Evolutionary conservation across 441 rosid species (phyloP).

Genomic region (Pelargonium australe): DNA sequence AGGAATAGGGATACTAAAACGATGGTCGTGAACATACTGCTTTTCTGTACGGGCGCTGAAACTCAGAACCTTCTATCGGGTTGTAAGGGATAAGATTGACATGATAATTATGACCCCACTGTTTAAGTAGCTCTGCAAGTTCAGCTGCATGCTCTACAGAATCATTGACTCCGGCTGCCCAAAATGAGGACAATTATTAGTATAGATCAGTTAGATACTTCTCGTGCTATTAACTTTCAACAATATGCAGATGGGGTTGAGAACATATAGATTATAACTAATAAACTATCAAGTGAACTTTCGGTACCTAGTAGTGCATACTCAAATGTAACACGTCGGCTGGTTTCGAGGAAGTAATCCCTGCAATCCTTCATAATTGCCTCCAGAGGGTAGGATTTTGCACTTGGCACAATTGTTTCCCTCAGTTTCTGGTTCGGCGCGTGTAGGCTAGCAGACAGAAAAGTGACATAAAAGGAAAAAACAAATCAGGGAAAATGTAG

Average conservation of each 20-base stretch:
- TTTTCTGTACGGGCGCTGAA: constrained; percentile 68
- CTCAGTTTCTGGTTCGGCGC: constrained; percentile 90
- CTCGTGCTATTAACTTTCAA: too few species aligned
- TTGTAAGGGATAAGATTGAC: constrained; percentile 90
- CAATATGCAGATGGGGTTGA: too few species aligned
- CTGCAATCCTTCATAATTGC: constrained; percentile 89
- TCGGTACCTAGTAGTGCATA: constrained; percentile 73
- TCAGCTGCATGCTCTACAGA: constrained; percentile 62
- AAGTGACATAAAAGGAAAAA: background rate
- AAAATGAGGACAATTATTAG: constrained; percentile 9
- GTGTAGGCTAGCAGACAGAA: constrained; percentile 52
- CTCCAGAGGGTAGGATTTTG: constrained; percentile 82
- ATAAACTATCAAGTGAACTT: too few species aligned
- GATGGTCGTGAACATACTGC: constrained; percentile 37
- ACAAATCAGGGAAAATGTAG: background rate
- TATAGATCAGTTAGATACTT: background rate
- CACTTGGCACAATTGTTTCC: constrained; percentile 89
- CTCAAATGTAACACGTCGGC: constrained; percentile 79
- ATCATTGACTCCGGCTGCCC: constrained; percentile 89
- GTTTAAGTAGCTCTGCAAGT: constrained; percentile 73
- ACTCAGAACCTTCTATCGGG: constrained; percentile 82
- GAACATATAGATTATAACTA: too few species aligned
- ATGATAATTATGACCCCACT: constrained; percentile 76
- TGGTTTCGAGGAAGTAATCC: constrained; percentile 75
- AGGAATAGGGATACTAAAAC: background rate